These are phyloP conservation scores for Dichomitus squalens DNA, from an alignment of 1,284 basidiomycete species.

Conservation along the genomic window DNA sequence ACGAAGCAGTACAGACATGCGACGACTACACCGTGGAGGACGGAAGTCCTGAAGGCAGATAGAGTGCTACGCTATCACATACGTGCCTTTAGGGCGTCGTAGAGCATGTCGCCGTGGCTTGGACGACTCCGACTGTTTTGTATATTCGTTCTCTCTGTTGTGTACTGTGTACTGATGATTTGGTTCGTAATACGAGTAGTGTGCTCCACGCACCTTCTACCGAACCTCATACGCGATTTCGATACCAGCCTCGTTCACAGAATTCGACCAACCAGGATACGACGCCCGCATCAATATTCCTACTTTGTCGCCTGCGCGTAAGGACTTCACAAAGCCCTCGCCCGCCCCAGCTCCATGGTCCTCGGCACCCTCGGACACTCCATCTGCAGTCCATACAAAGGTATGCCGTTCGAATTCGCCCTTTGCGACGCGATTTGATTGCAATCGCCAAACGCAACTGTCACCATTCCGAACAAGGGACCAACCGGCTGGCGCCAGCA, in stretches of 20 bases:
- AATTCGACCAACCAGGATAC: conserved; percentile 13
- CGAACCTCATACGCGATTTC: conserved; percentile 11
- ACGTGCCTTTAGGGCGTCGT: conserved; percentile 2
- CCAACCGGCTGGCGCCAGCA: background rate
- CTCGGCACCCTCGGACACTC: background rate
- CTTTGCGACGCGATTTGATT: conserved; percentile 8
- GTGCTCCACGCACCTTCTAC: too few relatives aligned
- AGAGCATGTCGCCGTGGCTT: too few relatives aligned
- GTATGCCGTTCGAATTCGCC: background rate
- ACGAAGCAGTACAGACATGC: conserved; percentile 31
- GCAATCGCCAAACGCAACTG: conserved; percentile 8
- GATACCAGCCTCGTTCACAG: background rate
- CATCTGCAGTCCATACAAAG: conserved; percentile 7
- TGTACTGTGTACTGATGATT: too few relatives aligned
- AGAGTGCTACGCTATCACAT: conserved; percentile 2
- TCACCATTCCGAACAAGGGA: background rate
- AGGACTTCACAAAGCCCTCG: conserved; percentile 8
- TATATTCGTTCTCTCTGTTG: too few relatives aligned
- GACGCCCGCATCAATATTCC: conserved; percentile 13
- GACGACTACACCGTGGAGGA: conserved; percentile 34
- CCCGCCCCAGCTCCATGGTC: background rate
- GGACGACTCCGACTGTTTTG: too few relatives aligned
- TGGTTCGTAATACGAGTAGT: too few relatives aligned
- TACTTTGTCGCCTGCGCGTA: conserved; percentile 11
- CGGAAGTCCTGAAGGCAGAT: conserved; percentile 24